phyloP scores from a whole-genome alignment of 192 early-diverging fungal species.

The Paraglomus brasilianum region DNA sequence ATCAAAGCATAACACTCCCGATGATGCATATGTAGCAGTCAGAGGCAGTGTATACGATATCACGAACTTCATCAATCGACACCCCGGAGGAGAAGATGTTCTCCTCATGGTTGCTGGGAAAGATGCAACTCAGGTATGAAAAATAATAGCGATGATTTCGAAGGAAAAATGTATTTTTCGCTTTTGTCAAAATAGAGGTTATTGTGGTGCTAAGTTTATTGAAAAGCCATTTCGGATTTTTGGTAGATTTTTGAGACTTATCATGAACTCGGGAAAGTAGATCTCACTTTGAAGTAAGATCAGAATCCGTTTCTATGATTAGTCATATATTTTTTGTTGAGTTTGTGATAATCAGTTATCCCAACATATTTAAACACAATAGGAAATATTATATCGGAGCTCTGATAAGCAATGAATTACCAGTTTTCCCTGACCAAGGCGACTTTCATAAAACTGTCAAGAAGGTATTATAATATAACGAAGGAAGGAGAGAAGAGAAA shows the following conservation, averaged over 20 bases:
- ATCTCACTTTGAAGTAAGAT: constrained; percentile 43
- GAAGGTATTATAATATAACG: constrained; percentile 10
- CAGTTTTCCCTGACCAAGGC: constrained; percentile 49
- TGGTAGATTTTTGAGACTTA: constrained; percentile 47
- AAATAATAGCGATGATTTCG: background rate
- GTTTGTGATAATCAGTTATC: background rate
- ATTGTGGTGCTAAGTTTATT: no score
- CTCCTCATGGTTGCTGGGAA: constrained; percentile 47
- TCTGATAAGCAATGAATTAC: constrained; percentile 45
- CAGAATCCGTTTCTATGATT: background rate
- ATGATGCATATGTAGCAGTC: constrained; percentile 42
- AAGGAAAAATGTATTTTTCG: background rate
- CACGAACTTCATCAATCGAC: constrained; percentile 47
- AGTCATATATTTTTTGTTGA: background rate
- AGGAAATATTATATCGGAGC: constrained; percentile 49
- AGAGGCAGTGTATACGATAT: constrained; percentile 55
- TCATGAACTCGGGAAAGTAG: constrained; percentile 44
- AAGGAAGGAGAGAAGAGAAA: no score
- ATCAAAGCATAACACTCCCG: constrained; percentile 40
- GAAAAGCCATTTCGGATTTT: background rate
- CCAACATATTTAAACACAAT: background rate
- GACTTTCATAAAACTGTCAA: constrained; percentile 50
- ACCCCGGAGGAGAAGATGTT: constrained; percentile 50
- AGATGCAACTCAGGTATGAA: constrained; percentile 54
- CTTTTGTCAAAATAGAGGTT: background rate